Conservation (phyloP, 2,329 filamentous ascomycete species). For the Uncinocarpus reesii region DNA sequence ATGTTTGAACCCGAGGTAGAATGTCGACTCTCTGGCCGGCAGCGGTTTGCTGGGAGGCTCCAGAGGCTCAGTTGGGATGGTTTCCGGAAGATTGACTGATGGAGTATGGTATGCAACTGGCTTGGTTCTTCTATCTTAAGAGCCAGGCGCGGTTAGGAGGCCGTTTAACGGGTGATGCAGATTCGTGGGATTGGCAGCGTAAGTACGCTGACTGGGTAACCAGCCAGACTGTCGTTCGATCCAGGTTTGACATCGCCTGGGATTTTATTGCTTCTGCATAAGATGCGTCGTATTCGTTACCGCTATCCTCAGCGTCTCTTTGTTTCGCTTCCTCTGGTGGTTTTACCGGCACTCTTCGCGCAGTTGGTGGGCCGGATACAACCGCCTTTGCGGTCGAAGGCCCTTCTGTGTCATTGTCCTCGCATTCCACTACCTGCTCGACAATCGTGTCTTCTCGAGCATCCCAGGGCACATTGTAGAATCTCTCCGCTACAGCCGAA, state of each 20-base stretch:
- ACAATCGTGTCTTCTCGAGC: conserved; percentile 41
- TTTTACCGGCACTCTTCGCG: conserved; percentile 44
- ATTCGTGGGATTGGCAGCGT: not conserved
- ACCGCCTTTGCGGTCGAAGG: conserved; percentile 34
- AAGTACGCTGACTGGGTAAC: conserved; percentile 66
- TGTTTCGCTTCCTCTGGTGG: conserved; percentile 22
- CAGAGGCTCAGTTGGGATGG: conserved; percentile 31
- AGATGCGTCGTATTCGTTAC: conserved; percentile 60
- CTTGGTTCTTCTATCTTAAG: too few relatives aligned
- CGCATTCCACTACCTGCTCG: conserved; percentile 58
- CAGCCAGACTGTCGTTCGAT: conserved; percentile 80
- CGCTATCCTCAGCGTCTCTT: conserved; percentile 21
- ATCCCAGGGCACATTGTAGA: conserved; percentile 77
- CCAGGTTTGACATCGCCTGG: conserved; percentile 60
- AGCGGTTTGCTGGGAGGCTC: conserved; percentile 8
- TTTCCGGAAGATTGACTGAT: conserved; percentile 27
- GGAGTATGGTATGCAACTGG: conserved; percentile 14
- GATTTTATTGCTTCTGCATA: conserved; percentile 66
- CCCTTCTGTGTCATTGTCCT: conserved; percentile 26
- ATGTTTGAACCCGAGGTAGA: conserved; percentile 78
- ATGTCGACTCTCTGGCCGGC: conserved; percentile 60
- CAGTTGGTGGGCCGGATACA: conserved; percentile 55
- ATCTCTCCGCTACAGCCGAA: conserved; percentile 82
- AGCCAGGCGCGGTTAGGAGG: not conserved
- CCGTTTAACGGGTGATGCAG: not conserved